phyloP scores from a whole-genome alignment of 1,139 yeast species.

The Lodderomyces orthopsilosis region DNA sequence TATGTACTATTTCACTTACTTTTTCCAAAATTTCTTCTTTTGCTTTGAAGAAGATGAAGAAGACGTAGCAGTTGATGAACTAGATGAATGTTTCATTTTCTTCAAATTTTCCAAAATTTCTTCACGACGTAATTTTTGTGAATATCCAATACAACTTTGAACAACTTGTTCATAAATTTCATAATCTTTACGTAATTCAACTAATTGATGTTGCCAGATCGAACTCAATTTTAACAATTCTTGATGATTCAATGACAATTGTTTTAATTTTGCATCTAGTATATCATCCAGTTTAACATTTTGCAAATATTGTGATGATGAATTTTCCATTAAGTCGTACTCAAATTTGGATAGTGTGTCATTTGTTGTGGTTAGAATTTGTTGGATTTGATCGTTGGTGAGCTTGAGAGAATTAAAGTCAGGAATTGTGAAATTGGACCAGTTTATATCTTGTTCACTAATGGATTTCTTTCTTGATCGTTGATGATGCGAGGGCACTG shows the following conservation, averaged over 20 bases:
- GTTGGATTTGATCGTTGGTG: slow-evolving; percentile 19
- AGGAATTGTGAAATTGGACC: slow-evolving; percentile 32
- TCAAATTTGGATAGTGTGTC: slow-evolving; percentile 32
- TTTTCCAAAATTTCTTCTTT: slow-evolving; percentile 17
- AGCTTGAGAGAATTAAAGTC: slow-evolving; percentile 23
- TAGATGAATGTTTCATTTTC: slow-evolving; percentile 15
- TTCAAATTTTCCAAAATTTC: slow-evolving; percentile 43
- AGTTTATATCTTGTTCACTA: slow-evolving; percentile 28
- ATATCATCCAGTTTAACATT: slow-evolving; percentile 13
- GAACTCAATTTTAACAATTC: slow-evolving; percentile 37
- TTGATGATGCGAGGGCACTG: neutral
- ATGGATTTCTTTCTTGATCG: slow-evolving; percentile 21
- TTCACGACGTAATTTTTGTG: slow-evolving; percentile 54
- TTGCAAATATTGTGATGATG: slow-evolving; percentile 27
- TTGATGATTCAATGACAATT: slow-evolving; percentile 26
- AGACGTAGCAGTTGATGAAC: slow-evolving; percentile 6
- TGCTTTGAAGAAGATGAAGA: slow-evolving; percentile 10
- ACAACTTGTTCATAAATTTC: slow-evolving; percentile 69
- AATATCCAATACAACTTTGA: slow-evolving; percentile 68
- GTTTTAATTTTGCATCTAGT: slow-evolving; percentile 27
- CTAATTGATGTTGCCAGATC: slow-evolving; percentile 48
- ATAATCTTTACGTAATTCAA: slow-evolving; percentile 48
- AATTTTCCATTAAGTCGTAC: slow-evolving; percentile 35
- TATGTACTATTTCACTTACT: no score
- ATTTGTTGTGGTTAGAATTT: slow-evolving; percentile 22